These are phyloP conservation scores for Kodamaea derodonti DNA, from an alignment of 1,139 yeast species.

Conservation along the genomic window DNA sequence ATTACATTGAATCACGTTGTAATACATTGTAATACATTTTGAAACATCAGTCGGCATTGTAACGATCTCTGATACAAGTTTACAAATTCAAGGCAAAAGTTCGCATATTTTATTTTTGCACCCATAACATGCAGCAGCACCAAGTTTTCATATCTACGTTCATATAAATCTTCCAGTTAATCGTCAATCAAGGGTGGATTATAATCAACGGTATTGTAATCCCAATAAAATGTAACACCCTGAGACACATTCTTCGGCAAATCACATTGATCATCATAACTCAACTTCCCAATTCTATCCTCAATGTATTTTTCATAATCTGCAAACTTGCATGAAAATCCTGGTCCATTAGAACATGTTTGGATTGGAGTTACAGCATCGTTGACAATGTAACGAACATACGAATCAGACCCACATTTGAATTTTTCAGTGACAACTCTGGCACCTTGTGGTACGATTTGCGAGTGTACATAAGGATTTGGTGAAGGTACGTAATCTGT, in stretches of 20 bases:
- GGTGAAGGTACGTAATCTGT: conserved; percentile 23
- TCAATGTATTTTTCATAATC: conserved; percentile 20
- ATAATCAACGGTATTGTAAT: conserved; percentile 24
- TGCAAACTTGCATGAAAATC: conserved; percentile 27
- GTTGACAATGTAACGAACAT: conserved; percentile 25
- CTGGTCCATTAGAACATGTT: conserved; percentile 27
- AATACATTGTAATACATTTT: too few relatives aligned
- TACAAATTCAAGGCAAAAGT: too few relatives aligned
- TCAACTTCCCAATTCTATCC: conserved; percentile 16
- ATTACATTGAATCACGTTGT: too few relatives aligned
- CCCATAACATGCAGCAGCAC: too few relatives aligned
- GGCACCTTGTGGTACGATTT: conserved; percentile 27
- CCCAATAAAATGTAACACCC: conserved; percentile 25
- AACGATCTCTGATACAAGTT: too few relatives aligned
- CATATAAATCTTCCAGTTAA: not conserved
- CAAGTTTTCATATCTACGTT: too few relatives aligned
- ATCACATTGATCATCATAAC: conserved; percentile 18
- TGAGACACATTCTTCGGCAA: conserved; percentile 14
- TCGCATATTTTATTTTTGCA: too few relatives aligned
- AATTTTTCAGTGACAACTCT: conserved; percentile 25
- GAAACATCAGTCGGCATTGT: too few relatives aligned
- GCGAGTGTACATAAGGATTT: conserved; percentile 23
- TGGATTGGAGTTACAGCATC: conserved; percentile 27
- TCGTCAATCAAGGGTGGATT: conserved; percentile 19
- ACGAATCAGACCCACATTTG: conserved; percentile 18